Conservation (phyloP, 2,329 filamentous ascomycete genomes). For the Scortechinia acanthostroma region DNA sequence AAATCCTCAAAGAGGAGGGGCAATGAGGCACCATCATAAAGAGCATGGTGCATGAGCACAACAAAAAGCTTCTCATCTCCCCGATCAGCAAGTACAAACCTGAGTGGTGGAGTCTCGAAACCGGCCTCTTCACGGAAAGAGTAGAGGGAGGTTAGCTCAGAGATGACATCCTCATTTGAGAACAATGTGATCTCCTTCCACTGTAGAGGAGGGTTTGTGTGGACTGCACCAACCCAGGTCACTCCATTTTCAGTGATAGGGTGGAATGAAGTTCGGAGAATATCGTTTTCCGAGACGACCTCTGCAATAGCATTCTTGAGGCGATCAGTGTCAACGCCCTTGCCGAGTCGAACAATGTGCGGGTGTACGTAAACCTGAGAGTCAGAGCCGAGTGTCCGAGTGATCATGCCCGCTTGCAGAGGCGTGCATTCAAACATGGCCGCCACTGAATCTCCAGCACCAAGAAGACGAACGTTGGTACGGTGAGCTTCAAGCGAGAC, state of each 20-base stretch:
- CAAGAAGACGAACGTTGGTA: slow-evolving; percentile 8
- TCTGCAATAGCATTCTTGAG: slow-evolving; percentile 8
- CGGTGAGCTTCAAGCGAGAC: slow-evolving; percentile 1
- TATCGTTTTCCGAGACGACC: slow-evolving; percentile 9
- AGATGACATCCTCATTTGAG: neutral
- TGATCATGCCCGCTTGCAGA: slow-evolving; percentile 10
- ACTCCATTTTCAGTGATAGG: neutral
- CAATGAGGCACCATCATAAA: slow-evolving; percentile 5
- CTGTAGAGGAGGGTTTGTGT: slow-evolving; percentile 9
- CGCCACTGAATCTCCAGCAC: slow-evolving; percentile 10
- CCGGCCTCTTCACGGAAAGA: neutral
- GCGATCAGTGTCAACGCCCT: slow-evolving; percentile 5
- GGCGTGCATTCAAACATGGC: slow-evolving; percentile 15
- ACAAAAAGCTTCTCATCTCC: slow-evolving; percentile 2
- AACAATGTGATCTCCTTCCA: slow-evolving; percentile 10
- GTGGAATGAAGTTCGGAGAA: slow-evolving; percentile 17
- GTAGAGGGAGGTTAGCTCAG: neutral
- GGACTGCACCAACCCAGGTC: slow-evolving; percentile 16
- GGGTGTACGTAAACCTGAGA: slow-evolving; percentile 10
- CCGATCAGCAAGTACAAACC: slow-evolving; percentile 2
- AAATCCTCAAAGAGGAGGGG: slow-evolving; percentile 5
- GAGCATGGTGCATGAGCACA: slow-evolving; percentile 5
- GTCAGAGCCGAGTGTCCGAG: slow-evolving; percentile 8
- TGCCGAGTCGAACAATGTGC: slow-evolving; percentile 5
- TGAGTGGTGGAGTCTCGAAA: slow-evolving; percentile 8